Percentiles rank a stretch among this genome's conserved stretches.
Conservation (phyloP, 805 yeast species). For the Zygosaccharomyces rouxii region DNA sequence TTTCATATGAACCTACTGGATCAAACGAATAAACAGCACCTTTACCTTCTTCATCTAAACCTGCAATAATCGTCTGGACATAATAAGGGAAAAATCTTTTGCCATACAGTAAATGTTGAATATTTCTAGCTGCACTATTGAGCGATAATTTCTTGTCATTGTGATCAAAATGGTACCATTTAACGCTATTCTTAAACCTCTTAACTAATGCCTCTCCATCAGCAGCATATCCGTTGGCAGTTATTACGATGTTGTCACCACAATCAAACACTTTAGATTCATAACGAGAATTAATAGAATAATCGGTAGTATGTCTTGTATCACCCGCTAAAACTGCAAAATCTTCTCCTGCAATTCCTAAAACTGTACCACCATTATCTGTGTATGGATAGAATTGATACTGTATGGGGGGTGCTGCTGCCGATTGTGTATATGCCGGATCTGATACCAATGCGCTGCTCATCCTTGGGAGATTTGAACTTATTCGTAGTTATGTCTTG, state of each 20-base stretch:
- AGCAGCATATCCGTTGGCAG: constrained; percentile 96
- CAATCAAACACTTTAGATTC: constrained; percentile 85
- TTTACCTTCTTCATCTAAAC: constrained; percentile 78
- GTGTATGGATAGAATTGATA: constrained; percentile 90
- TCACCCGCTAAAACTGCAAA: constrained; percentile 97
- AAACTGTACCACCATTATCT: constrained; percentile 94
- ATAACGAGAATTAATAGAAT: constrained; percentile 86
- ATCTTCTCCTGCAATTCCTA: constrained; percentile 97
- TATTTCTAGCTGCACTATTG: constrained; percentile 78
- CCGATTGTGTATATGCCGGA: constrained; percentile 47
- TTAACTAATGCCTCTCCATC: constrained; percentile 85
- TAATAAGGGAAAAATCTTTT: constrained; percentile 96
- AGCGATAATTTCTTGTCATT: constrained; percentile 61
- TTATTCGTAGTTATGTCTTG: background rate
- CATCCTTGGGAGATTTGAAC: constrained; percentile 23
- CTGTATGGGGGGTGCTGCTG: constrained; percentile 64
- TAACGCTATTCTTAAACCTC: constrained; percentile 56
- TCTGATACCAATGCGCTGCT: constrained; percentile 53
- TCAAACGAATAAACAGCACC: constrained; percentile 96
- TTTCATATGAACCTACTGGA: constrained; percentile 96
- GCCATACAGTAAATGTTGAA: constrained; percentile 85
- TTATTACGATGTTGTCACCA: constrained; percentile 81
- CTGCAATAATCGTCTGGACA: constrained; percentile 91
- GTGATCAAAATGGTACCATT: constrained; percentile 93
- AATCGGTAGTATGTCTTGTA: constrained; percentile 94